Evolutionary conservation across 371 early-diverging fungal species (phyloP).

Genomic region (Saksenaea vasiformis): DNA sequence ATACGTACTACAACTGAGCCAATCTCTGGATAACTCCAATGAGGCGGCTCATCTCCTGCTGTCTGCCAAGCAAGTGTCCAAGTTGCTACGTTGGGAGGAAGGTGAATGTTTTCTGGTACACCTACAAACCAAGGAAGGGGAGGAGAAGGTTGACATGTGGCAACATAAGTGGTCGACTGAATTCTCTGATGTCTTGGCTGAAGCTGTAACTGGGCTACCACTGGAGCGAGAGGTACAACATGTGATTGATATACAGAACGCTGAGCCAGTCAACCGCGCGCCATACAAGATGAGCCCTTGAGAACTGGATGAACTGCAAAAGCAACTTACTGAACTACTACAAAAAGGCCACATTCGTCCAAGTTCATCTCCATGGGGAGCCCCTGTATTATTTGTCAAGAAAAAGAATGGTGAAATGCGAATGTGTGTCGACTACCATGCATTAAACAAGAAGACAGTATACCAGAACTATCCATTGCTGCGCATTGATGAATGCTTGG

Average conservation of each 20-base stretch:
- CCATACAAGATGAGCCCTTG: conserved; percentile 26
- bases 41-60: neutral
- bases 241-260: conserved; percentile 24
- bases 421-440: conserved; percentile 38
- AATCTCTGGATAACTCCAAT: neutral
- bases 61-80: neutral
- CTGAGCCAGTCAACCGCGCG: conserved; percentile 19
- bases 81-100: neutral
- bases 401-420: conserved; percentile 58
- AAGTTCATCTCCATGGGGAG: conserved; percentile 24
- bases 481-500: conserved; percentile 34
- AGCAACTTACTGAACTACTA: conserved; percentile 28
- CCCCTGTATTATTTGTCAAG: conserved; percentile 58
- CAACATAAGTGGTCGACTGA: neutral
- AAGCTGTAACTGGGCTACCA: conserved; percentile 13
- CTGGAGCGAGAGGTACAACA: conserved; percentile 17
- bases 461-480: conserved; percentile 48
- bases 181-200: neutral
- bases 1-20: neutral
- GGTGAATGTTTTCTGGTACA: neutral
- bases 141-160: neutral
- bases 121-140: neutral
- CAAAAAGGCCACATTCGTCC: conserved; percentile 31
- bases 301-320: conserved; percentile 30
- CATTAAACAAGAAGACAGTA: conserved; percentile 46